Base-by-base conservation (phyloP, 75 land plant genomes). In the Larix kaempferi region DNA sequence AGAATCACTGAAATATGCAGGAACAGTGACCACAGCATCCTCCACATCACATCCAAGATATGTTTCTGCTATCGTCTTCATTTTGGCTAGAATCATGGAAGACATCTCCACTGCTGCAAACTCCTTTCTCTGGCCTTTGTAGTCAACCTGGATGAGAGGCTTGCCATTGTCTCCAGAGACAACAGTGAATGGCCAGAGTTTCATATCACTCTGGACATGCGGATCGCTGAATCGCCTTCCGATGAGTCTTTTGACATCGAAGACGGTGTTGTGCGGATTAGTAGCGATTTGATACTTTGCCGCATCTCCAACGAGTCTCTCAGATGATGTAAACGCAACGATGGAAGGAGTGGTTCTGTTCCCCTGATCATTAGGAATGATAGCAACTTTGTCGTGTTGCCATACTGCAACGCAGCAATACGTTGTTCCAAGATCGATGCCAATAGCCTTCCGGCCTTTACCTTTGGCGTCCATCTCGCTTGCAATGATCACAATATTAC, bases 211-310 rank as follows among this genome's bases (percentile, higher is more conserved):
- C 76, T 82, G 84, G 23, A 82, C 83, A 37, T 82, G 41, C 23
- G 84, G n/a, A 22, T 82, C 83, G 12, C 22, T 52, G 37, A 79
- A 82, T 55, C 83, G 81, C 83, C 83, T 66, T 5, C 83, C 83
- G 17, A 82, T 78, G 39, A 82, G 61, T 15, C 83, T 22, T 58
- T 82, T 82, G n/a, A 11, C 61, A n/a, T 59, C 61, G 7, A 6
- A 59, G 61, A 59, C 3, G n/a, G 61, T 59, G 7, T 59, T 59
- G 3, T 2, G n/a, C 12, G 61, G 5, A n/a, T 59, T 59, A n/a
- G 0, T 59, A 0, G 61, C 61, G 0, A 59, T n/a, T 12, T 59
- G 61, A 3, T 59, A n/a, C 11, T 59, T 59, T 2, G 61, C 61
- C 0, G 61, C 61, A 3, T 59, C 61, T 17, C 61, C 61, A 1